These are phyloP conservation scores for Arabidopsis lyrata DNA, from an alignment of 441 rosid species.

Conservation along the genomic window DNA sequence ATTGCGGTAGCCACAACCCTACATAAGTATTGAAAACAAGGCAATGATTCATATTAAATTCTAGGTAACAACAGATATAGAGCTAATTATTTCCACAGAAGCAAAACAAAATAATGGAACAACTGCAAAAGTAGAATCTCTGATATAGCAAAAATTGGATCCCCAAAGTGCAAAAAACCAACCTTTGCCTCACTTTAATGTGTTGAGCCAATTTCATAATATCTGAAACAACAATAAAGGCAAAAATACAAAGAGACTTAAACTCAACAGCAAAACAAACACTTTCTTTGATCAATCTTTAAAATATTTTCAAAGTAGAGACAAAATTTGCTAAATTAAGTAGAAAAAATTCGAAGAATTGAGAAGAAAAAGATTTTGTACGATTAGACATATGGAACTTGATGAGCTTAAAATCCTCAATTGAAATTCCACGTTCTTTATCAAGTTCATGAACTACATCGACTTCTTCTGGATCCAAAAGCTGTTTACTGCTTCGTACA, in stretches of 20 bases:
- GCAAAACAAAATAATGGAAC: not conserved
- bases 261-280: not conserved
- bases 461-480: slow-evolving; percentile 79
- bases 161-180: slow-evolving; percentile 34
- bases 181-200: slow-evolving; percentile 95
- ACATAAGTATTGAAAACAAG: slow-evolving; percentile 18
- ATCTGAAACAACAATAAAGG: slow-evolving; percentile 54
- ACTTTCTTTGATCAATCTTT: not conserved
- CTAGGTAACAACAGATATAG: not conserved
- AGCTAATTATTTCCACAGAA: not conserved
- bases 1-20: slow-evolving; percentile 94
- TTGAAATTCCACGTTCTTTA: slow-evolving; percentile 74
- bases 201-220: slow-evolving; percentile 71
- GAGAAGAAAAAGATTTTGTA: slow-evolving; percentile 40
- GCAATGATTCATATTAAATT: not conserved
- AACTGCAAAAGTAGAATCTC: slow-evolving; percentile 1
- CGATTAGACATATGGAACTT: slow-evolving; percentile 83
- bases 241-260: not conserved
- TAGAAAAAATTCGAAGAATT: not conserved
- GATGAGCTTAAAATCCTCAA: slow-evolving; percentile 85
- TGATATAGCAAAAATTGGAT: slow-evolving; percentile 14
- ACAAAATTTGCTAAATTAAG: not conserved
- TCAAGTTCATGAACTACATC: slow-evolving; percentile 70
- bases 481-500: slow-evolving; percentile 61
- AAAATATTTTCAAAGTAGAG: not conserved